A percentile compares a stretch with the other conserved stretches of the same genome.
These are phyloP conservation scores for Salix udensis DNA, from an alignment of 345 rosid species.

Conservation along the genomic window DNA sequence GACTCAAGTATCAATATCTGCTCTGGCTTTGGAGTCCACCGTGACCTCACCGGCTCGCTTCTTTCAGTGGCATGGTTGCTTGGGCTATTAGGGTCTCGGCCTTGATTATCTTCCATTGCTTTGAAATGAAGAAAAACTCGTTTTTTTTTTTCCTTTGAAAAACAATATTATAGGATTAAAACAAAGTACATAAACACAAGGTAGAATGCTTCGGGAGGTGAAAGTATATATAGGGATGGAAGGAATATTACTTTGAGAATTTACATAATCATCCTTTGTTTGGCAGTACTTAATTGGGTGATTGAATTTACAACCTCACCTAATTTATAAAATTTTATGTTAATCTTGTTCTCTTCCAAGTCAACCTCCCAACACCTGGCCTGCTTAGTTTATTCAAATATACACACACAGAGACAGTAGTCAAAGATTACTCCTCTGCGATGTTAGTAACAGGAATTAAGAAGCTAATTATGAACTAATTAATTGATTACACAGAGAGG, in stretches of 20 bases:
- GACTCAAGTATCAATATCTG: slow-evolving; percentile 97
- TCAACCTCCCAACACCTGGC: slow-evolving; percentile 16
- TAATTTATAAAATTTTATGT: neutral
- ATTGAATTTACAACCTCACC: slow-evolving; percentile 13
- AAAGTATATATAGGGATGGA: slow-evolving; percentile 30
- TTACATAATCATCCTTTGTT: slow-evolving; percentile 42
- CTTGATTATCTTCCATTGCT: slow-evolving; percentile 65
- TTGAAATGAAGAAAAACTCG: slow-evolving; percentile 24
- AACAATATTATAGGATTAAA: slow-evolving; percentile 15
- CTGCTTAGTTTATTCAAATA: too few relatives aligned
- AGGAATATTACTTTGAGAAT: slow-evolving; percentile 33
- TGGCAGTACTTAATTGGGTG: neutral
- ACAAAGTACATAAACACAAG: slow-evolving; percentile 26
- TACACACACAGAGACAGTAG: too few relatives aligned
- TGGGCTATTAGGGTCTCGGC: slow-evolving; percentile 44
- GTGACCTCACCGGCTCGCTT: slow-evolving; percentile 74
- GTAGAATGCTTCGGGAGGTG: slow-evolving; percentile 26
- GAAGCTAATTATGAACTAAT: too few relatives aligned
- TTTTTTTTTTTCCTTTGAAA: neutral
- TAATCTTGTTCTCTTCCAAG: neutral
- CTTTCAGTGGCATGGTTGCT: slow-evolving; percentile 37
- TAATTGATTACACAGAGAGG: too few relatives aligned
- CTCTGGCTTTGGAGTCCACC: slow-evolving; percentile 99
- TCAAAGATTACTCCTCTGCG: too few relatives aligned
- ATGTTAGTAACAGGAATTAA: too few relatives aligned